Evolutionary conservation across 1,284 basidiomycete species (phyloP).

Genomic region (Mycena citricolor): DNA sequence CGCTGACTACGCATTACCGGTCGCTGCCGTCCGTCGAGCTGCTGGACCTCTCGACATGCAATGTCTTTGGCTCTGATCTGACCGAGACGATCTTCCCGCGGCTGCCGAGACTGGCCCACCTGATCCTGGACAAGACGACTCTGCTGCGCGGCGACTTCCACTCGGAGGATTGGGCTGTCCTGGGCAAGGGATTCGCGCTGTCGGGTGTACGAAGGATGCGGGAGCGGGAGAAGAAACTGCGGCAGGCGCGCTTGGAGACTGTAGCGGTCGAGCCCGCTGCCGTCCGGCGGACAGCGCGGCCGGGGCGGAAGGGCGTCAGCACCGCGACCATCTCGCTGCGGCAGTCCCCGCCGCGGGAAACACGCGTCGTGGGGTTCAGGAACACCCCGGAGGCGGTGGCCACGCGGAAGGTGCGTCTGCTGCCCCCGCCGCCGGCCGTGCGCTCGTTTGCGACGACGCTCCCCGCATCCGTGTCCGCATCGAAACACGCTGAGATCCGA

Average conservation of each 20-base stretch:
- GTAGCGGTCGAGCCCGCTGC: conserved; percentile 13
- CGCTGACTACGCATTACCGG: conserved; percentile 34
- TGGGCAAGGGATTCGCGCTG: conserved; percentile 57
- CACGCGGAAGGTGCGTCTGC: conserved; percentile 38
- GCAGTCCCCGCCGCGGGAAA: conserved; percentile 7
- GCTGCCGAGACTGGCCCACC: conserved; percentile 44
- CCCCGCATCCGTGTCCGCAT: conserved; percentile 30
- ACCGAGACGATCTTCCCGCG: conserved; percentile 45
- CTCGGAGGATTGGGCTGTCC: conserved; percentile 49
- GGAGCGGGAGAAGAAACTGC: conserved; percentile 59
- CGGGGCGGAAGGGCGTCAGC: conserved; percentile 28
- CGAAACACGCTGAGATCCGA: conserved; percentile 38
- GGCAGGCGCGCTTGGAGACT: conserved; percentile 26
- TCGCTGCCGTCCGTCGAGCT: conserved; percentile 43
- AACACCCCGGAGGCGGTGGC: neutral
- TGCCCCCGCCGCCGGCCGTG: conserved; percentile 42
- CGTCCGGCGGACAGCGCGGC: conserved; percentile 16
- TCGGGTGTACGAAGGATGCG: conserved; percentile 51
- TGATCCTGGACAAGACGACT: conserved; percentile 56
- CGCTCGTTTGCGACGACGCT: conserved; percentile 41
- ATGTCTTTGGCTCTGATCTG: conserved; percentile 47
- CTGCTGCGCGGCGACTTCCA: conserved; percentile 40
- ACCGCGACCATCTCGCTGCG: conserved; percentile 30
- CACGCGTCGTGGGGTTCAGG: conserved; percentile 4
- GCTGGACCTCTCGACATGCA: conserved; percentile 64